These are phyloP conservation scores for Pyrenophora teres DNA, from an alignment of 2,329 filamentous ascomycete species.

Conservation along the genomic window DNA sequence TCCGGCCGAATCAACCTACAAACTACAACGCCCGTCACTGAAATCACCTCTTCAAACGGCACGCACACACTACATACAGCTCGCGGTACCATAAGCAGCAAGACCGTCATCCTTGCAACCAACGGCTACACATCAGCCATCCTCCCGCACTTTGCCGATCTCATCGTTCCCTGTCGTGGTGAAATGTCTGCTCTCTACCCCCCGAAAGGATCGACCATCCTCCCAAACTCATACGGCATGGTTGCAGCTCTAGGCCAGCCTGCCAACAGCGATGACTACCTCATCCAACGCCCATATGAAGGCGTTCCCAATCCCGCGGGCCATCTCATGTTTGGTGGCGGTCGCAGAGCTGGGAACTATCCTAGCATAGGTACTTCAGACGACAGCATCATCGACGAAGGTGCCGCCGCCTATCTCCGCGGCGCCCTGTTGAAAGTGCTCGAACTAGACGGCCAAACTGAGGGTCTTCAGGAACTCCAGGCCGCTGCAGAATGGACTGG, in stretches of 20 bases:
- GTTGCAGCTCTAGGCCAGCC: conserved; percentile 56
- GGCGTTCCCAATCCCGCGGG: conserved; percentile 51
- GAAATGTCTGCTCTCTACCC: conserved; percentile 71
- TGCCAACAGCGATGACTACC: conserved; percentile 68
- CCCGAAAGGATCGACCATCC: conserved; percentile 50
- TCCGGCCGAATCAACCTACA: conserved; percentile 69
- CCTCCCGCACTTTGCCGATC: conserved; percentile 68
- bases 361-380: conserved; percentile 63
- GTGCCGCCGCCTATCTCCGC: conserved; percentile 62
- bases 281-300: conserved; percentile 68
- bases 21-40: conserved; percentile 68
- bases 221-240: conserved; percentile 69
- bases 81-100: conserved; percentile 68
- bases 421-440: conserved; percentile 47
- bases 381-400: conserved; percentile 62
- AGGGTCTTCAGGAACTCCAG: conserved; percentile 51
- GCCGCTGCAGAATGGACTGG: conserved; percentile 69
- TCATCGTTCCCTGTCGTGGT: conserved; percentile 78
- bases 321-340: conserved; percentile 73
- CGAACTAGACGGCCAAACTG: conserved; percentile 42
- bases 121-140: conserved; percentile 84
- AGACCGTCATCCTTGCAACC: conserved; percentile 73
- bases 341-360: conserved; percentile 57
- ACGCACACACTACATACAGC: conserved; percentile 68
- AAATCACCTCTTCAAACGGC: conserved; percentile 32